phyloP scores from a whole-genome alignment of 78 protist species.

The Diacronema lutheri region DNA sequence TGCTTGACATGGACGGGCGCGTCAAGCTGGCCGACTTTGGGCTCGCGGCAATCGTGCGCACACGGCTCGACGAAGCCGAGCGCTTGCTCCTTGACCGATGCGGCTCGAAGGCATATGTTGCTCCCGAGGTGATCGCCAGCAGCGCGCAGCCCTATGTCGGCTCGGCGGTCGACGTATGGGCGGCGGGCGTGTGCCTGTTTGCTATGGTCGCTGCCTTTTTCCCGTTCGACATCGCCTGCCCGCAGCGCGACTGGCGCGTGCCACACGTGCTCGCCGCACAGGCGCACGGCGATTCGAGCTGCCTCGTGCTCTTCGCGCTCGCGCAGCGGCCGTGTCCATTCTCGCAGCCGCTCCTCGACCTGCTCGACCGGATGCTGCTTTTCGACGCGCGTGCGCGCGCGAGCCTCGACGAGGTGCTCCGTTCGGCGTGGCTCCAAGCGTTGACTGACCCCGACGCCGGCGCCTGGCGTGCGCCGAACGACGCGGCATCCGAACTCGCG shows the following conservation, averaged over 20 bases:
- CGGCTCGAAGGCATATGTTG: conserved; percentile 1
- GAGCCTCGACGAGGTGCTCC: background rate
- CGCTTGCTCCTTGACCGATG: background rate
- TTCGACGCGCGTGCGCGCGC: background rate
- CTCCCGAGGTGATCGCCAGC: background rate
- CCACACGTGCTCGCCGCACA: background rate
- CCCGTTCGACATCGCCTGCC: conserved; percentile 2
- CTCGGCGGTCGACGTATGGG: background rate
- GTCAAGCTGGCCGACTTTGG: conserved; percentile 19
- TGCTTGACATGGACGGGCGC: background rate
- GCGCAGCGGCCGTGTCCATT: background rate
- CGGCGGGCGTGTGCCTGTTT: background rate
- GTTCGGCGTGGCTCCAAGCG: conserved; percentile 44
- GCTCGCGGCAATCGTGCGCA: background rate
- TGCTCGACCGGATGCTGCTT: background rate
- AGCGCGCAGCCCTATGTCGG: background rate
- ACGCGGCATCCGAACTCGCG: too few relatives aligned
- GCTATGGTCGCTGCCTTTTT: conserved; percentile 1
- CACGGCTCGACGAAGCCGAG: background rate
- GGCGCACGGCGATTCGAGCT: background rate
- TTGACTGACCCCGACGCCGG: too few relatives aligned
- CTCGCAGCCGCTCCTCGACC: background rate
- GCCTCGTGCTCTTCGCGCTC: background rate
- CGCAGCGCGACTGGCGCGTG: background rate
- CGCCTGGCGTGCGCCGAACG: too few relatives aligned